Evolutionary conservation across 495 filamentous ascomycete genomes (phyloP).

Genomic region (Aspergillus affinis): DNA sequence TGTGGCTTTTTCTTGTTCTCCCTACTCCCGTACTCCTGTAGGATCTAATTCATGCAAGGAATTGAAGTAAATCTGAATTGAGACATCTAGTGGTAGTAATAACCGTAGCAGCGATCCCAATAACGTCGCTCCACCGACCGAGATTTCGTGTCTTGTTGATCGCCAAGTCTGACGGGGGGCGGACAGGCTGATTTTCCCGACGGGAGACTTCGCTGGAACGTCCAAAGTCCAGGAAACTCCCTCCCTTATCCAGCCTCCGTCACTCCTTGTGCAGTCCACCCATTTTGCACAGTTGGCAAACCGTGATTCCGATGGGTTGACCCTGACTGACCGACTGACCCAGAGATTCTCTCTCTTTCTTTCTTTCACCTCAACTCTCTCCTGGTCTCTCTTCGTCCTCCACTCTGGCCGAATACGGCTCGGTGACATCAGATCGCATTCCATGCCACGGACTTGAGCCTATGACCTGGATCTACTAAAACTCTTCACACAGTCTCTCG

Average conservation of each 20-base stretch:
- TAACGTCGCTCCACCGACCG: not conserved
- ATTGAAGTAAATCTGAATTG: not conserved
- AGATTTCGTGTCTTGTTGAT: slow-evolving; percentile 9
- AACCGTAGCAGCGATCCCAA: not conserved
- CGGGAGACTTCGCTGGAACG: slow-evolving; percentile 11
- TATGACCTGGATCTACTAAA: not conserved
- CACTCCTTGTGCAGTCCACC: slow-evolving; percentile 4
- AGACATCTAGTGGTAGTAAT: not conserved
- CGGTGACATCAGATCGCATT: not conserved
- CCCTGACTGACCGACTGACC: not conserved
- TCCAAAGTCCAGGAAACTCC: not conserved
- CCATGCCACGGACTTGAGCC: not conserved
- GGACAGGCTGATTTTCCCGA: slow-evolving; percentile 21
- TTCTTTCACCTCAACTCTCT: slow-evolving; percentile 4
- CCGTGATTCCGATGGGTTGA: slow-evolving; percentile 4
- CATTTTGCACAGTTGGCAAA: not conserved
- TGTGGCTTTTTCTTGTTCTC: not conserved
- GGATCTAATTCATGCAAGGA: not conserved
- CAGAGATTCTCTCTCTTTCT: not conserved
- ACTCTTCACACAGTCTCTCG: not conserved
- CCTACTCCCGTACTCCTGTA: not conserved
- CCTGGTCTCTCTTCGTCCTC: slow-evolving; percentile 1
- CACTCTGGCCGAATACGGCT: not conserved
- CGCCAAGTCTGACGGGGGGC: slow-evolving; percentile 19
- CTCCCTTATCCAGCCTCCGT: slow-evolving; percentile 11